Percentiles rank a stretch among this genome's conserved stretches.
Evolutionary conservation across 2,329 filamentous ascomycete species (phyloP).

Genomic region (Fusarium euwallaceae): DNA sequence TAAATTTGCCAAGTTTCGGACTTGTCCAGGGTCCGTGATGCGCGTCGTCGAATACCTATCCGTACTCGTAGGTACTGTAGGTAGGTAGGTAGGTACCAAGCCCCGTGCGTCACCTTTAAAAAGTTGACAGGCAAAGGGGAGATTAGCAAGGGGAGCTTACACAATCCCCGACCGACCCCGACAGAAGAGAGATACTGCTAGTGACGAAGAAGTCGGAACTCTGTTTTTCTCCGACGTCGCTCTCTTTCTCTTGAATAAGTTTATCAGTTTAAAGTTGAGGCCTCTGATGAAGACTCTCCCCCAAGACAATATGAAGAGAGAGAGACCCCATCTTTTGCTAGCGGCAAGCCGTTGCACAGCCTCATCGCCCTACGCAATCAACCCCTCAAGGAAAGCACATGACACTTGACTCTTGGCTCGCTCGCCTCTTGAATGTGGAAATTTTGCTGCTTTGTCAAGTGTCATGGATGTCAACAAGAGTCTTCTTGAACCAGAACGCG

Average conservation of each 20-base stretch:
- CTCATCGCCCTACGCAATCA: conserved; percentile 48
- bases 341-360: conserved; percentile 43
- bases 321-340: conserved; percentile 12
- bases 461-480: background rate
- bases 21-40: conserved; percentile 34
- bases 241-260: background rate
- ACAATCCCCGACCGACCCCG: background rate
- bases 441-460: background rate
- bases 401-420: conserved; percentile 34
- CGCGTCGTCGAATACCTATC: conserved; percentile 13
- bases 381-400: conserved; percentile 40
- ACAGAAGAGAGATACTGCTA: background rate
- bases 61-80: conserved; percentile 21
- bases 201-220: background rate
- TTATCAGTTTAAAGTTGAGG: background rate
- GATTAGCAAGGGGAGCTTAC: background rate
- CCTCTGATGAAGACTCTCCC: background rate
- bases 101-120: conserved; percentile 41
- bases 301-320: background rate
- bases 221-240: background rate
- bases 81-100: conserved; percentile 26
- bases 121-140: background rate
- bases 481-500: conserved; percentile 1
- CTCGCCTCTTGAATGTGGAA: background rate
- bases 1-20: conserved; percentile 22